Conservation (phyloP, 306 rosid species). For the Quercus alba region DNA sequence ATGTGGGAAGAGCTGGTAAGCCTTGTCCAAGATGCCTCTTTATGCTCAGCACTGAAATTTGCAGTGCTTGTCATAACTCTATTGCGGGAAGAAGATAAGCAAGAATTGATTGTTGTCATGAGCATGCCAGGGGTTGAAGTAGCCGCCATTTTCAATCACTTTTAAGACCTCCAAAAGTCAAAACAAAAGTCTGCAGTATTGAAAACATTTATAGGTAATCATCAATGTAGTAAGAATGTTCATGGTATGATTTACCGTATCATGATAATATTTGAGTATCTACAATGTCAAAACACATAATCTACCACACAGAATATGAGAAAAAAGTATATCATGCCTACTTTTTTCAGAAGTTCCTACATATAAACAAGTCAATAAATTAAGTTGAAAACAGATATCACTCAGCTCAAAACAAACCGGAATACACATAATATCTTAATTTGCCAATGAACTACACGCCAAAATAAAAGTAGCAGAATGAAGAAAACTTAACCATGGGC, state of each 20-base stretch:
- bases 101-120: conserved; percentile 49
- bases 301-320: neutral
- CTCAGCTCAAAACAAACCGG: neutral
- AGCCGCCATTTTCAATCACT: conserved; percentile 51
- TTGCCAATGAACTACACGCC: neutral
- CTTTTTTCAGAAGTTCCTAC: neutral
- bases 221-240: neutral
- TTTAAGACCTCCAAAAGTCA: conserved; percentile 9
- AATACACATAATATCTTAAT: neutral
- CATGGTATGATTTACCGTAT: neutral
- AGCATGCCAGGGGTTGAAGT: conserved; percentile 58
- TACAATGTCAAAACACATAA: neutral
- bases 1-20: conserved; percentile 57
- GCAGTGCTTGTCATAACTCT: conserved; percentile 29
- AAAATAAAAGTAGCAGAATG: neutral
- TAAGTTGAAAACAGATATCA: neutral
- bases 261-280: neutral
- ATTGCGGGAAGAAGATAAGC: conserved; percentile 37
- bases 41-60: conserved; percentile 30
- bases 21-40: conserved; percentile 43
- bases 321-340: neutral
- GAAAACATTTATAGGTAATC: neutral
- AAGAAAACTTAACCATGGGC: neutral
- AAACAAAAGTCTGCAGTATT: conserved; percentile 16
- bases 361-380: neutral